Evolutionary conservation across 148 eudicot genomes (phyloP).

Genomic region (Rhododendron griersonianum): DNA sequence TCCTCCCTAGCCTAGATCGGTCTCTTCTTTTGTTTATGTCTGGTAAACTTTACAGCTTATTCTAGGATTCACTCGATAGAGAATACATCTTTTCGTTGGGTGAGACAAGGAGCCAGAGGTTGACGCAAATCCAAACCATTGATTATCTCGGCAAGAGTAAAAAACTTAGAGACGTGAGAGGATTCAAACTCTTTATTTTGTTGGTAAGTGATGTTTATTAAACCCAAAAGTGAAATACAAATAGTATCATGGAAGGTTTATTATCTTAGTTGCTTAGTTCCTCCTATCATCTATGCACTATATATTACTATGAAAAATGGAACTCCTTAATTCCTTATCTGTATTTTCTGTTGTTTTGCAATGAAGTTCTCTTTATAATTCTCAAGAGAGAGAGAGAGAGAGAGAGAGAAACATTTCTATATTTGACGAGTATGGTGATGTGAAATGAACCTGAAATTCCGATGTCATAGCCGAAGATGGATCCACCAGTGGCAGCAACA

Average conservation of each 20-base stretch:
- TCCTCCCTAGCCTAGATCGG: background rate
- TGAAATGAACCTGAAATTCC: constrained; percentile 57
- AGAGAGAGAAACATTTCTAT: background rate
- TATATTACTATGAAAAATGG: background rate
- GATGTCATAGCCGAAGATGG: constrained; percentile 75
- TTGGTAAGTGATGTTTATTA: background rate
- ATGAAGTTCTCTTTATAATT: background rate
- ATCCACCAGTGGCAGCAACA: constrained; percentile 70
- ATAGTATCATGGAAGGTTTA: background rate
- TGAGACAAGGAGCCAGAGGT: background rate
- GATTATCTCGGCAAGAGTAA: too few relatives aligned
- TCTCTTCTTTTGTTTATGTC: background rate
- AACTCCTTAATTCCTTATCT: background rate
- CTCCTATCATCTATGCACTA: background rate
- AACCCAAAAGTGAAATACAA: background rate
- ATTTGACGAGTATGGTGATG: background rate
- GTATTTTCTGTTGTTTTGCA: background rate
- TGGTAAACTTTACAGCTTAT: background rate
- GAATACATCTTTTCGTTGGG: background rate
- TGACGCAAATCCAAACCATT: too few relatives aligned
- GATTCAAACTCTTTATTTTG: background rate
- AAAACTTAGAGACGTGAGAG: too few relatives aligned
- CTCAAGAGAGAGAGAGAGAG: background rate
- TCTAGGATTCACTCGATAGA: background rate
- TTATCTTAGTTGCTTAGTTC: background rate